Evolutionary conservation across 106 monocot species (phyloP), one percentile per base, ranked within the genome.

Genomic region (Apostasia shenzhenica): DNA sequence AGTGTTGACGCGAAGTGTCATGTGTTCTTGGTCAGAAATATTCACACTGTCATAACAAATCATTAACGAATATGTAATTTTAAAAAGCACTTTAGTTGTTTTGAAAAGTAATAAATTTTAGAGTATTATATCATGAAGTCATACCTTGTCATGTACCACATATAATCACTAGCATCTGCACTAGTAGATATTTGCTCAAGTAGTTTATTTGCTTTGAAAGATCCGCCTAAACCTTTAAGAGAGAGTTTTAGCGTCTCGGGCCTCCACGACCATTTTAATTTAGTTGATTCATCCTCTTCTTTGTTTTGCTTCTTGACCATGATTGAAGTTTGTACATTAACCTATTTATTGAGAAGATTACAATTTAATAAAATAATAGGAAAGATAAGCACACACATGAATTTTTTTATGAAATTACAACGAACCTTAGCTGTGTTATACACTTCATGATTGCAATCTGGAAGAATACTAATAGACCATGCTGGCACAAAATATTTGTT

Each of bases 61-160:
- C 5, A 0, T 0, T 42, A 11, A 58, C 12, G 38, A 48, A 3
- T 56, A 67, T 41, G 2, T 8, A 67, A 61, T 55, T 50, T 48
- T 60, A 61, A 8, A 46, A 37, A 47, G 43, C 2, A 57, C 14
- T 5, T n/a, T 56, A 57, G 50, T 45, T 7, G 56, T 26, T 1
- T 47, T 11, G 42, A 50, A 55, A 43, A 47, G 12, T 38, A 51
- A 6, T 3, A 14, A 26, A 45, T 53, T 5, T 6, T 14, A 37
- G 6, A 26, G 26, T 26, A 26, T 26, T 26, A 26, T 26, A 26
- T 26, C 26, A 26, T 26, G 26, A 10, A 14, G 10, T 9, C 38
- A 61, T 83, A 87, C 91, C 80, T 85, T 47, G 91, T 92, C 59
- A 65, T 88, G 70, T 92, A 92, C 91, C 91, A 92, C 78, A 92